phyloP scores from a whole-genome alignment of 129 eudicot genomes.

The Tanacetum coccineum region DNA sequence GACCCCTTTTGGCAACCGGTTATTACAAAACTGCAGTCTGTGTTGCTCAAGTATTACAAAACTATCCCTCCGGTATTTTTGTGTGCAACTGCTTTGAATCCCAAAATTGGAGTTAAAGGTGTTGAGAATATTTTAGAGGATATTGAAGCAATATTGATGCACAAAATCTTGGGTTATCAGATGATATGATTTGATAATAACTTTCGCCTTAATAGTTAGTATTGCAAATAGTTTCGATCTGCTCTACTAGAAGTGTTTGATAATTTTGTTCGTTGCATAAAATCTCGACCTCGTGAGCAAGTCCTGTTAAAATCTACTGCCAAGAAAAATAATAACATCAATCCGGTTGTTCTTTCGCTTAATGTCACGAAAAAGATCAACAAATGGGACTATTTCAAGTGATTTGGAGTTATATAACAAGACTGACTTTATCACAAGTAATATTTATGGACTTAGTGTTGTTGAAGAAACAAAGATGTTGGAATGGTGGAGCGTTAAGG shows the following conservation, averaged over 20 bases:
- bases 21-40: too few species aligned
- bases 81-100: too few species aligned
- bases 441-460: conserved; percentile 11
- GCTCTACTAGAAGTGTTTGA: conserved; percentile 14
- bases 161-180: too few species aligned
- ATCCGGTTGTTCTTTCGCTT: too few species aligned
- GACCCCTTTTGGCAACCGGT: too few species aligned
- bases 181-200: background rate
- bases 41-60: too few species aligned
- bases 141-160: too few species aligned
- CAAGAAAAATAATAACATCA: background rate
- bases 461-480: background rate
- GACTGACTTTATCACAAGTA: conserved; percentile 3
- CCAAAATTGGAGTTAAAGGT: too few species aligned
- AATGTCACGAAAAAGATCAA: background rate
- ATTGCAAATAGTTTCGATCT: background rate
- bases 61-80: too few species aligned
- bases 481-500: conserved; percentile 22
- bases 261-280: background rate
- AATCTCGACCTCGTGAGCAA: background rate
- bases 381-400: background rate
- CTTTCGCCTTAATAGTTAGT: background rate
- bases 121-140: too few species aligned
- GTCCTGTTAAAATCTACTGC: background rate
- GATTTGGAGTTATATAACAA: conserved; percentile 16